Base-by-base conservation (phyloP, 2,329 filamentous ascomycete genomes). In the Aspergillus sp. region DNA sequence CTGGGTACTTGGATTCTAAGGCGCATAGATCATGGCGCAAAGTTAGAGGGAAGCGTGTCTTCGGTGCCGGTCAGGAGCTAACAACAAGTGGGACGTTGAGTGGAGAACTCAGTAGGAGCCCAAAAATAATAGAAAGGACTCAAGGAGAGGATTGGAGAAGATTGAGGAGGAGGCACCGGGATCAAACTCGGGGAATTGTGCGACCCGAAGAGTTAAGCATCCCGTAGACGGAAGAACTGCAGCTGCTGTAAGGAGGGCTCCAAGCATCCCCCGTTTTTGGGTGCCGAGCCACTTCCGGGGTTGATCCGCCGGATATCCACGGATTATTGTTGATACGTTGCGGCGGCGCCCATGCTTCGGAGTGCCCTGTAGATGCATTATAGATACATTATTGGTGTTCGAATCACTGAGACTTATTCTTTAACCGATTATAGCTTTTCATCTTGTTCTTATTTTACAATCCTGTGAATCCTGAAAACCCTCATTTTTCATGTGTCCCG, bases 281-380 rank as follows among this genome's bases (percentile, higher is more conserved):
- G 48, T 54, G 61, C 59, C 61, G 57, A 68, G 65, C 64, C 65
- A 69, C 66, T 67, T 68, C 67, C 68, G 67, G 64, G 56, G 69
- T 62, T 61, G 68, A 72, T 70, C 64, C 67, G 65, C 54, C 53
- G 58, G 51, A 62, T 53, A 57, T 59, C 57, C 59, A 62, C 63
- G 69, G 70, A 68, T 55, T 40, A 70, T 70, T 48, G 33, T 68
- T 72, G 61, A 65, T 68, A 63, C 70, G 70, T 1, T 62, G 69
- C 69, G 70, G 70, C 70, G 64, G 64, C 68, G 67, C 64, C 55
- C 34, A 13, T 37, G 33, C 51, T 42, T 11, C 40, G 11, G 40
- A 7, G 13, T 47, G 33, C 24, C 9, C 22, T 33, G 24, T 19
- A 7, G 13, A 47, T 27, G 20, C 20, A 20, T 20, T 20, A 20